Base-by-base conservation (phyloP, 257 asterid species). In the Nemophila menziesii region DNA sequence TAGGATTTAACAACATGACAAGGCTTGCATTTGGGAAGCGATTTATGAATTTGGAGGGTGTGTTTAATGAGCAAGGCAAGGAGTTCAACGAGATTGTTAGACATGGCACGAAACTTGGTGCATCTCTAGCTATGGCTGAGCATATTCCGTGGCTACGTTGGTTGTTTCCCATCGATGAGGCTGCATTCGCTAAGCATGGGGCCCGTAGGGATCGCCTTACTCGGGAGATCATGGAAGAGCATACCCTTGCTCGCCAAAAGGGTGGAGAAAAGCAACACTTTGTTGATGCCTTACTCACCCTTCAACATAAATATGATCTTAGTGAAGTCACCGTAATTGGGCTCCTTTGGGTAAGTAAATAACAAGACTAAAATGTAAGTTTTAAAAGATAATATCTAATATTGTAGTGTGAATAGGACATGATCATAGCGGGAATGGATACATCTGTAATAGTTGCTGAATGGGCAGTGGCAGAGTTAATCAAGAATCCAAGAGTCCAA, bases 361-460 rank as follows among this genome's bases (percentile, higher is more conserved):
- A 8, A 1, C 3, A 3, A 33, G 9, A 33, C 13, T 33, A 3
- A 1, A 33, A 33, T 37, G 13, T 5, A 12, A 18, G 42, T 1
- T n/a, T n/a, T n/a, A n/a, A n/a, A n/a, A n/a, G n/a, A n/a, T n/a
- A 29, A n/a, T n/a, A n/a, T n/a, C n/a, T 37, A 1, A 37, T 37
- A 2, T 12, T 37, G 3, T 12, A 13, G 27, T 16, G 11, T 19
- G 4, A 54, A 38, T 51, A 71, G 85, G 80, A 75, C 43, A 75
- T 75, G 85, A 72, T 75, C 22, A 65, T 68, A 29, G 17, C 77
- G 33, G 80, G 85, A 13, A 72, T 77, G 0, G 85, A 75, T 20
- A 75, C 85, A 16, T 68, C 85, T 7, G 80, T 80, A 15, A n/a
- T 75, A 18, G 16, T 71, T 12, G 68, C 85, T 3, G 85, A 75